These are phyloP conservation scores for Zalaria obscura DNA, from an alignment of 2,329 filamentous ascomycete genomes.

Conservation along the genomic window DNA sequence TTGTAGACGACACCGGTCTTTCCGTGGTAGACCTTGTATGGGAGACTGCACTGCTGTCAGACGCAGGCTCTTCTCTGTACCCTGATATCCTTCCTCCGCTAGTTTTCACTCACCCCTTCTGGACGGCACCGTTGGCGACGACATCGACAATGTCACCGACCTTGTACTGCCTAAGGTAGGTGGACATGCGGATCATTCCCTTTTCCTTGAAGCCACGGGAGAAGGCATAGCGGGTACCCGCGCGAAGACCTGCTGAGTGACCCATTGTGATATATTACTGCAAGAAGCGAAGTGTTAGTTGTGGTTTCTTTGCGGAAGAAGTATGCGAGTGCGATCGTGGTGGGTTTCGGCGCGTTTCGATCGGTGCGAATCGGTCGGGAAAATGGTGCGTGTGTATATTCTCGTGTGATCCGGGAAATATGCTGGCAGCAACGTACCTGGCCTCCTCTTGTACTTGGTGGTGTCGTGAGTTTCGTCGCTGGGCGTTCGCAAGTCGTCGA, in stretches of 20 bases:
- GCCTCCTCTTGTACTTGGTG: too few relatives aligned
- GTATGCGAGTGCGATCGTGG: too few relatives aligned
- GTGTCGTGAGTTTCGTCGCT: too few relatives aligned
- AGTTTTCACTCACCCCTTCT: constrained; percentile 68
- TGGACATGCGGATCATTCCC: constrained; percentile 84
- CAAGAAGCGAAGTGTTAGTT: neutral
- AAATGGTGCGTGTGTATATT: too few relatives aligned
- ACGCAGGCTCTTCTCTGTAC: neutral
- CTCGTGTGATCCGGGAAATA: too few relatives aligned
- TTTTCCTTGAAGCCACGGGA: constrained; percentile 85
- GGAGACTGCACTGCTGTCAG: constrained; percentile 52
- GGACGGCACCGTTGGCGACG: constrained; percentile 94
- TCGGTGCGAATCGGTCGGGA: too few relatives aligned
- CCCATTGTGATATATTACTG: constrained; percentile 29
- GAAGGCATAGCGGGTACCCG: constrained; percentile 49
- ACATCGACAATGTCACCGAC: constrained; percentile 99
- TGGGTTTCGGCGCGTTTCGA: too few relatives aligned
- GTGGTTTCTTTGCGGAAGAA: neutral
- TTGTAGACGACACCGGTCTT: constrained; percentile 68
- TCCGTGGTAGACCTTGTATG: constrained; percentile 98
- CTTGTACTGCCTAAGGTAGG: constrained; percentile 91
- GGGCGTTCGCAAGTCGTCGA: too few relatives aligned
- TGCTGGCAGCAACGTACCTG: too few relatives aligned
- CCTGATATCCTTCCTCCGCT: constrained; percentile 1
- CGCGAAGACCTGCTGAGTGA: constrained; percentile 35